Conservation (phyloP, 2,329 filamentous ascomycete genomes). For the Didymosphaeria variabile region DNA sequence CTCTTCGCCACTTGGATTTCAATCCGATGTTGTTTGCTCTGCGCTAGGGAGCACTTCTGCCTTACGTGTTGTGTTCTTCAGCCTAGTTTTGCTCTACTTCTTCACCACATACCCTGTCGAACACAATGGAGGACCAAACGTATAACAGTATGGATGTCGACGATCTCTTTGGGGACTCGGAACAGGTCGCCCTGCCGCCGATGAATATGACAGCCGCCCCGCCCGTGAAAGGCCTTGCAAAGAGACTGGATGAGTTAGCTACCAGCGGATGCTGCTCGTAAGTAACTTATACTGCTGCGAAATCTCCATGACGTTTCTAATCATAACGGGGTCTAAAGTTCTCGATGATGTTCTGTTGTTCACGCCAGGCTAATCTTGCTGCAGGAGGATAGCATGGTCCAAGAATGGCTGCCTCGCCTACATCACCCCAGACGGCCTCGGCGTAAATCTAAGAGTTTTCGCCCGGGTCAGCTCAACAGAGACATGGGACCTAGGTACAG, state of each 20-base stretch:
- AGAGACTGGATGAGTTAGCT: conserved; percentile 79
- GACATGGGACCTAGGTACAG: conserved; percentile 78
- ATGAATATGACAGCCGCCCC: conserved; percentile 59
- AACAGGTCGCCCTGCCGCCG: conserved; percentile 68
- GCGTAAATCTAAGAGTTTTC: conserved; percentile 77
- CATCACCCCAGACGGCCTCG: conserved; percentile 75
- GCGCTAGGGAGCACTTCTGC: not conserved
- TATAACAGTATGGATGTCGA: conserved; percentile 59
- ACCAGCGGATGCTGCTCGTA: conserved; percentile 83
- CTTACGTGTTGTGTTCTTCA: not conserved
- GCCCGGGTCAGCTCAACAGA: conserved; percentile 74
- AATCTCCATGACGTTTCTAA: not conserved
- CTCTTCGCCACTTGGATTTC: conserved; percentile 14
- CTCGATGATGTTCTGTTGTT: not conserved
- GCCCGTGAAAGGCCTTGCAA: conserved; percentile 72
- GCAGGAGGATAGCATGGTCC: conserved; percentile 85
- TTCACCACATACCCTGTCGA: conserved; percentile 32
- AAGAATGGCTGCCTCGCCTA: conserved; percentile 85
- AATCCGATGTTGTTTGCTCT: conserved; percentile 7
- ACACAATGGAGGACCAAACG: conserved; percentile 64
- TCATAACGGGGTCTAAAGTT: no score
- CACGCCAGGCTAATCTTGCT: not conserved
- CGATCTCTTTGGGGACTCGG: conserved; percentile 59
- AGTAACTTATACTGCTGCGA: conserved; percentile 45
- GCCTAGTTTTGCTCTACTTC: not conserved